Conservation (phyloP, 495 filamentous ascomycete genomes). For the Geopyxis carbonaria region DNA sequence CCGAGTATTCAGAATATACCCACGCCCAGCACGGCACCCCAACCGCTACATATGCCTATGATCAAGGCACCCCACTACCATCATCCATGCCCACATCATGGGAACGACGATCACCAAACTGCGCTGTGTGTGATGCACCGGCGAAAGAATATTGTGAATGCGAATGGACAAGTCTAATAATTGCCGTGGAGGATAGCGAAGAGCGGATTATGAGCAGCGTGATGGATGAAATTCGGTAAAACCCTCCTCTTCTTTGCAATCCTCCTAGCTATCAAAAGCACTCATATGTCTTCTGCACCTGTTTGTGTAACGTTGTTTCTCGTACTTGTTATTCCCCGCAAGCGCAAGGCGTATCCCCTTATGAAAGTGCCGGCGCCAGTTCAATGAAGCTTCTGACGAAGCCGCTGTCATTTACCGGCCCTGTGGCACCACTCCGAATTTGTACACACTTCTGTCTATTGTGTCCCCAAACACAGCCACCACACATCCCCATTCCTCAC, state of each 20-base stretch:
- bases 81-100: too few relatives aligned
- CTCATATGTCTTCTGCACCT: conserved; percentile 5
- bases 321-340: neutral
- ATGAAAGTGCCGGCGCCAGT: too few relatives aligned
- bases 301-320: conserved; percentile 8
- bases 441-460: too few relatives aligned
- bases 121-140: conserved; percentile 51
- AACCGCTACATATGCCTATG: too few relatives aligned
- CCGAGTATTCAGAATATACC: too few relatives aligned
- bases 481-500: too few relatives aligned
- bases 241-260: conserved; percentile 1
- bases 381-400: neutral
- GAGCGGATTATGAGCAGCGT: conserved; percentile 43
- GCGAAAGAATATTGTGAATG: conserved; percentile 47
- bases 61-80: too few relatives aligned
- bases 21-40: too few relatives aligned
- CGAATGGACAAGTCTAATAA: conserved; percentile 49
- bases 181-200: conserved; percentile 50
- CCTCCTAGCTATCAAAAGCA: too few relatives aligned
- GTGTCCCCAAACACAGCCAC: too few relatives aligned
- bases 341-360: too few relatives aligned
- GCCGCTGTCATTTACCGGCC: neutral
- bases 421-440: too few relatives aligned
- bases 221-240: conserved; percentile 47
- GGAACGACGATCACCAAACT: conserved; percentile 41